Conservation (phyloP, 164 flowering plant species). For the Aristolochia fimbriata region DNA sequence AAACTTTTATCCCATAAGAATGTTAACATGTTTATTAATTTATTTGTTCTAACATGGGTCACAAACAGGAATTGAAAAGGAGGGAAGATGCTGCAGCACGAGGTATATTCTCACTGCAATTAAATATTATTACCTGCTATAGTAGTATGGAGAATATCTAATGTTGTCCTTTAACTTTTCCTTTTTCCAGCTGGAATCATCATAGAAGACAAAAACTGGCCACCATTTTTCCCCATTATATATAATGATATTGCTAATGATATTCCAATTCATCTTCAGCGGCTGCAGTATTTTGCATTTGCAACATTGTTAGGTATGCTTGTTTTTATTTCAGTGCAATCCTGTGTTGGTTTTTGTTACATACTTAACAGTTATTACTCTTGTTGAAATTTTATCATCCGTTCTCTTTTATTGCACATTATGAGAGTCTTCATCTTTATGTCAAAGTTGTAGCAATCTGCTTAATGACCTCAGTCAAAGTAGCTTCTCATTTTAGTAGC, state of each 20-base stretch:
- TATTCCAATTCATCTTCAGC: slow-evolving; percentile 54
- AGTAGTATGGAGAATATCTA: background rate
- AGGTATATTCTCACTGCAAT: slow-evolving; percentile 32
- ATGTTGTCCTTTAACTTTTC: background rate
- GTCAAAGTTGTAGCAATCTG: no score
- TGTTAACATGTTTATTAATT: background rate
- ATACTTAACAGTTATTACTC: no score
- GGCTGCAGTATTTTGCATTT: slow-evolving; percentile 35
- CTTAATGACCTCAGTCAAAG: no score
- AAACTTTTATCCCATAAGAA: background rate
- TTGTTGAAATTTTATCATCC: no score
- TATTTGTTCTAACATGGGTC: slow-evolving; percentile 6
- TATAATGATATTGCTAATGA: slow-evolving; percentile 90
- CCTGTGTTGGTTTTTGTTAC: no score
- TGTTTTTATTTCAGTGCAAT: background rate
- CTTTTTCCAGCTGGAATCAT: slow-evolving; percentile 71
- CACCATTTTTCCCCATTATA: slow-evolving; percentile 74
- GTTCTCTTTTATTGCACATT: no score
- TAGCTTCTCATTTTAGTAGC: no score
- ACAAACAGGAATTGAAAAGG: slow-evolving; percentile 61
- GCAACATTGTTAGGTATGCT: slow-evolving; percentile 27
- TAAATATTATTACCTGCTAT: background rate
- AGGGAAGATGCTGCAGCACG: slow-evolving; percentile 93
- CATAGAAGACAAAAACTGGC: slow-evolving; percentile 87
- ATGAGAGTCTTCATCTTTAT: no score